Base-by-base conservation (phyloP, 345 rosid genomes). In the Ailanthus altissimus region DNA sequence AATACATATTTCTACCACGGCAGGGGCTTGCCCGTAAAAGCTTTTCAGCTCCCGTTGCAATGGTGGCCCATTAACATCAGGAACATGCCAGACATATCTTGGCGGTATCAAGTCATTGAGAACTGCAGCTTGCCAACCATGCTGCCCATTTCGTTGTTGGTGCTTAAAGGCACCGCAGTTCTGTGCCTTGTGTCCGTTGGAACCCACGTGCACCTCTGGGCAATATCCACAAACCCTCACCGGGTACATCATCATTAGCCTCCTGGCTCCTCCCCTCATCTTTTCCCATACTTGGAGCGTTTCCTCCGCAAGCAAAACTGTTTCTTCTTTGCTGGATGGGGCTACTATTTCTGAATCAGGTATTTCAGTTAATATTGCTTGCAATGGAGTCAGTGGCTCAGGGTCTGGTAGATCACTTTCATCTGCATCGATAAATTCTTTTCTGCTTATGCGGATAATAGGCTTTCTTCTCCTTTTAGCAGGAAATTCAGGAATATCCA, bases 201-300 rank as follows among this genome's bases (percentile, higher is more conserved):
- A 84, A 64, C 98, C 98, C 5, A 95, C 92, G n/a, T 95, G 98
- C 49, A 95, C 89, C 82, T 96, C 98, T 0, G 97, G 99, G 78
- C 99, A 96, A 78, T 93, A 96, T 49, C 99, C 99, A 54, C 99
- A 96, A 40, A 93, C 98, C 86, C 98, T 87, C 56, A 92, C 97
- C 0, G 72, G 85, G 84, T 96, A 96, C 91, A 92, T 79, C 84
- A 78, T 85, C 99, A 92, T 96, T 64, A 96, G 86, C 89, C 68
- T 92, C 83, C 85, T 92, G 78, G 97, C 82, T 75, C 97, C 98
- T 82, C 82, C 79, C 85, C 93, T 87, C 97, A 93, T 87, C 68
- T 85, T 83, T 73, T 88, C 92, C 98, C 97, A 96, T 20, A 90
- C 92, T 26, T 79, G 72, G 40, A 92, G 82, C 14, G 97, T 96